phyloP scores from a whole-genome alignment of 768 basidiomycete genomes.

The Lentinula boryana region DNA sequence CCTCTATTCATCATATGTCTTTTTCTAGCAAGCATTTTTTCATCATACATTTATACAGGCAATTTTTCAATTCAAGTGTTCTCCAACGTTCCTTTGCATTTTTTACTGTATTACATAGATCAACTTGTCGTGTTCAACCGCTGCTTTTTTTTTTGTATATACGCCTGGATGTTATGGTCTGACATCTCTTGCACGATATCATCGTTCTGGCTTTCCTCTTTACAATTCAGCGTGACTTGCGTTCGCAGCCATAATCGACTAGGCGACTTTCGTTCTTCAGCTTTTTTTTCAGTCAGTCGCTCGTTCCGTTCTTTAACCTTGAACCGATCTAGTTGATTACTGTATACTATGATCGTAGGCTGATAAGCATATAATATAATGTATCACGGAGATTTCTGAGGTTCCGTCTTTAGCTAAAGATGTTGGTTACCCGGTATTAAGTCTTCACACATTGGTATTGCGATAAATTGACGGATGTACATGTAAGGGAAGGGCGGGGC shows the following conservation, averaged over 20 bases:
- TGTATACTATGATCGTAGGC: constrained; percentile 10
- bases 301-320: too few species aligned
- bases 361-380: constrained; percentile 12
- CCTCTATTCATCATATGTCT: constrained; percentile 3
- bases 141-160: constrained; percentile 23
- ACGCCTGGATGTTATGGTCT: constrained; percentile 26
- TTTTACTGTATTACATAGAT: constrained; percentile 25
- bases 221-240: too few species aligned
- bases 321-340: not conserved
- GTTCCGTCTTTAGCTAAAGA: too few species aligned
- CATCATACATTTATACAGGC: constrained; percentile 19
- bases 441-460: too few species aligned
- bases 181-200: constrained; percentile 25
- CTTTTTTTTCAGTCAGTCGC: too few species aligned
- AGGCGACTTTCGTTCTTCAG: too few species aligned
- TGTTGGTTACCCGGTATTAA: too few species aligned
- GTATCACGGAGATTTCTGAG: too few species aligned
- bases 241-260: too few species aligned
- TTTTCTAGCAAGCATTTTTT: constrained; percentile 6
- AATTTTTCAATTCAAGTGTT: constrained; percentile 15
- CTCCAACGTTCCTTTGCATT: constrained; percentile 17
- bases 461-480: too few species aligned
- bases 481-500: too few species aligned
- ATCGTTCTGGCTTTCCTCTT: constrained; percentile 19
- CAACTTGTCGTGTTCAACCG: constrained; percentile 22